These are phyloP conservation scores for Cynanchum wilfordii DNA, from an alignment of 257 asterid species.

Conservation along the genomic window DNA sequence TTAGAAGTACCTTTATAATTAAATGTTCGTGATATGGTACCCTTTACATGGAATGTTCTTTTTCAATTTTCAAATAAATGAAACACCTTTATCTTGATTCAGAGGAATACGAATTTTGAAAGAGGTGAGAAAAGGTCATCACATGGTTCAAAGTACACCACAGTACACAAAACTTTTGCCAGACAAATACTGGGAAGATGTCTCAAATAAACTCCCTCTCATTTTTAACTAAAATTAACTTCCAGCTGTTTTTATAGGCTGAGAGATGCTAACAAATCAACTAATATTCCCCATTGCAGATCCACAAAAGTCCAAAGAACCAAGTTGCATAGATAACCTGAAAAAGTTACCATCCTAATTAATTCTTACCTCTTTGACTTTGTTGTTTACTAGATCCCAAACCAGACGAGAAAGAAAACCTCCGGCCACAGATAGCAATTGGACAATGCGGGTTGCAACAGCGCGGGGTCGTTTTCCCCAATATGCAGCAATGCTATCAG, in stretches of 20 bases:
- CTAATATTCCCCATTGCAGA: not conserved
- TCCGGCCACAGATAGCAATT: constrained; percentile 89
- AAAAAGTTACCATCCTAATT: not conserved
- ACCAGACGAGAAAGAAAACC: constrained; percentile 88
- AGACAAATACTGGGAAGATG: not conserved
- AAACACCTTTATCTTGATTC: not conserved
- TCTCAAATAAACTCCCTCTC: not conserved
- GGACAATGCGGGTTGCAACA: constrained; percentile 91
- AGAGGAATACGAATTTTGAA: not conserved
- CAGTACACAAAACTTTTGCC: not conserved
- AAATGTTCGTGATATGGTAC: not conserved
- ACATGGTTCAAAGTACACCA: not conserved
- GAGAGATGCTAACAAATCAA: not conserved
- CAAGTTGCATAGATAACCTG: not conserved
- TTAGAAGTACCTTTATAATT: not conserved
- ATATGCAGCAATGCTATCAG: constrained; percentile 70
- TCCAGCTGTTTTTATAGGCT: not conserved
- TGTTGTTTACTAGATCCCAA: constrained; percentile 74
- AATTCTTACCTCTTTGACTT: constrained; percentile 71
- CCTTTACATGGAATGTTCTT: not conserved
- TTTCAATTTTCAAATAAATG: not conserved
- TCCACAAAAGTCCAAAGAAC: not conserved
- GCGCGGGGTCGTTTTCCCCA: constrained; percentile 98
- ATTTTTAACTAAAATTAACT: not conserved
- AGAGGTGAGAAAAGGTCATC: not conserved